phyloP scores from a whole-genome alignment of 352 stramenopile genomes.

The Phytophthora uliginosa region DNA sequence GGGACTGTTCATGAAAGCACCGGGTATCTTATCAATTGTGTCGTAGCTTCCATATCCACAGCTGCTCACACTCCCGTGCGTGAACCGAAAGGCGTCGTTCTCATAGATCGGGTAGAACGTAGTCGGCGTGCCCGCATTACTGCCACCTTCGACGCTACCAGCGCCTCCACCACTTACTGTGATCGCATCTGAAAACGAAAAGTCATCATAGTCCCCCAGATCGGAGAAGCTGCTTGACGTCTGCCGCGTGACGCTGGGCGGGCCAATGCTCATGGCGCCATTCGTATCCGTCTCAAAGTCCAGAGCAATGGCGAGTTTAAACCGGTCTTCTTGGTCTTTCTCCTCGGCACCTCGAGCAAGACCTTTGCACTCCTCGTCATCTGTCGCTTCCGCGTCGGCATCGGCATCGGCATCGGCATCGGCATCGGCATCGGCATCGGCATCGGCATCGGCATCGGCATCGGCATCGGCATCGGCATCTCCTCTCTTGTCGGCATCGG shows the following conservation, averaged over 20 bases:
- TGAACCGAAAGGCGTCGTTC: slow-evolving; percentile 75
- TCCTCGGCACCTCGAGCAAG: slow-evolving; percentile 27
- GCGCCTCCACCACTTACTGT: slow-evolving; percentile 42
- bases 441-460: too few relatives aligned
- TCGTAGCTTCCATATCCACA: slow-evolving; percentile 59
- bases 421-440: not conserved
- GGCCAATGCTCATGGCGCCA: slow-evolving; percentile 34
- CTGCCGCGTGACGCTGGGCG: slow-evolving; percentile 72
- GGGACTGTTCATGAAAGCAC: slow-evolving; percentile 43
- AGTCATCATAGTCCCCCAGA: slow-evolving; percentile 88
- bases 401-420: not conserved
- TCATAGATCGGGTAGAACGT: slow-evolving; percentile 88
- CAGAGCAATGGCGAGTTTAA: slow-evolving; percentile 66
- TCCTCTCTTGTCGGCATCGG: slow-evolving; percentile 20
- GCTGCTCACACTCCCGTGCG: slow-evolving; percentile 60
- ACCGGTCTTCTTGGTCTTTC: slow-evolving; percentile 49
- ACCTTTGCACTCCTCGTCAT: slow-evolving; percentile 41
- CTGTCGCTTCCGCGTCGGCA: slow-evolving; percentile 14
- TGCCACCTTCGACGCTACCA: slow-evolving; percentile 41
- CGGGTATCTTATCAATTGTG: slow-evolving; percentile 42
- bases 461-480: not conserved
- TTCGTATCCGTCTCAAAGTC: slow-evolving; percentile 77
- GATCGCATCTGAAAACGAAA: slow-evolving; percentile 74
- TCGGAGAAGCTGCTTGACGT: slow-evolving; percentile 91
- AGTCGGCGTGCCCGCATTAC: slow-evolving; percentile 48